Conservation (phyloP, 2,329 filamentous ascomycete species). For the Xenoacremonium recifei region DNA sequence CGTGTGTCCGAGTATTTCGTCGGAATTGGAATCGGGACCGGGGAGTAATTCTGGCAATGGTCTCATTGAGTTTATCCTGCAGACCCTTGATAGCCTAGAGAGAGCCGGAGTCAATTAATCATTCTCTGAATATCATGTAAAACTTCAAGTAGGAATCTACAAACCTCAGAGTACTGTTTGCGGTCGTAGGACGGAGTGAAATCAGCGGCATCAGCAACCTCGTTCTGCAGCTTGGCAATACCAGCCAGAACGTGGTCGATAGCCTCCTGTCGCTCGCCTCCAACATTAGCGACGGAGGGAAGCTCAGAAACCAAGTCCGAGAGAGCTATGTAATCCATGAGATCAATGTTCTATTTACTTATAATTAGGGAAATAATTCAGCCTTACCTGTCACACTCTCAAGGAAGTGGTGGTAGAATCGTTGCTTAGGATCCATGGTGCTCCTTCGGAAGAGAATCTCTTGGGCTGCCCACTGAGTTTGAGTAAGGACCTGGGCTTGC, state of each 20-base stretch:
- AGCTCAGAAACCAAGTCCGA: constrained; percentile 74
- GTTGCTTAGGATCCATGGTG: constrained; percentile 59
- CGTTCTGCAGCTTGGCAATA: constrained; percentile 77
- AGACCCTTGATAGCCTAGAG: constrained; percentile 77
- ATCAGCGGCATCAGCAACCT: constrained; percentile 79
- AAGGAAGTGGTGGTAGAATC: constrained; percentile 83
- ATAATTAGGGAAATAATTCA: constrained; percentile 3
- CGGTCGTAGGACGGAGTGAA: constrained; percentile 89
- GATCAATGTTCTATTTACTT: not conserved
- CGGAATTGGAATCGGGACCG: constrained; percentile 84
- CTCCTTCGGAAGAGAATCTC: constrained; percentile 20
- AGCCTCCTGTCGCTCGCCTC: constrained; percentile 74
- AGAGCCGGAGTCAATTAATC: no score
- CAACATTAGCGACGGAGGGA: constrained; percentile 58
- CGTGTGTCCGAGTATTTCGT: constrained; percentile 29
- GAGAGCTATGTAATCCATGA: constrained; percentile 55
- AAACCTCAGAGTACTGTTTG: constrained; percentile 76
- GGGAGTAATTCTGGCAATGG: constrained; percentile 65
- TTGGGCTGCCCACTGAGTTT: constrained; percentile 21
- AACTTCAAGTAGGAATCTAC: constrained; percentile 1
- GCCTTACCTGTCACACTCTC: constrained; percentile 66
- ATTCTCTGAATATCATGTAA: no score
- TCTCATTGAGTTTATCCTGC: constrained; percentile 73
- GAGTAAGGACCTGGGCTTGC: constrained; percentile 20
- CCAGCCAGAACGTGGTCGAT: constrained; percentile 76